phyloP scores from a whole-genome alignment of 192 early-diverging fungal genomes.

The Podila horticola region DNA sequence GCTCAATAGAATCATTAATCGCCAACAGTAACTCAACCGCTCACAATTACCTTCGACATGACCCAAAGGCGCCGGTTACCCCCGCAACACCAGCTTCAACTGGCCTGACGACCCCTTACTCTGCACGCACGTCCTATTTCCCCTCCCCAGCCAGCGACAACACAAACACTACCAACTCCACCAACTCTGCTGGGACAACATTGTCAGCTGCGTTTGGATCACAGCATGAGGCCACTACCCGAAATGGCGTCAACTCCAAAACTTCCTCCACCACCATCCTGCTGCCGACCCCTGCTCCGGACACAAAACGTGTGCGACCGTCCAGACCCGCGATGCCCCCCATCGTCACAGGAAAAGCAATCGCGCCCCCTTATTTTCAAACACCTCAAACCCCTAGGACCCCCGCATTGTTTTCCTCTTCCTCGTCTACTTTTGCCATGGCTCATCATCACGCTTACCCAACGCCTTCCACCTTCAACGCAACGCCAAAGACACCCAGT shows the following conservation, averaged over 20 bases:
- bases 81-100: constrained; percentile 13
- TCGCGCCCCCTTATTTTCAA: constrained; percentile 14
- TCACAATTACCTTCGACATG: constrained; percentile 1
- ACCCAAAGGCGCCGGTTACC: constrained; percentile 10
- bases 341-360: constrained; percentile 4
- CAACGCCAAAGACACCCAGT: constrained; percentile 21
- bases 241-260: neutral
- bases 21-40: neutral
- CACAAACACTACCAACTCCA: constrained; percentile 3
- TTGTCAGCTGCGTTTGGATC: constrained; percentile 7
- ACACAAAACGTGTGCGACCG: neutral
- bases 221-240: neutral
- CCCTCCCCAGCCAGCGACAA: constrained; percentile 19
- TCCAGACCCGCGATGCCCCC: neutral
- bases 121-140: constrained; percentile 23
- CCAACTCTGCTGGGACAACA: neutral
- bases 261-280: neutral
- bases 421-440: neutral
- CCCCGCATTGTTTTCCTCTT: neutral
- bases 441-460: neutral
- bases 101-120: constrained; percentile 16
- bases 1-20: neutral
- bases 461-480: constrained; percentile 1
- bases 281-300: neutral
- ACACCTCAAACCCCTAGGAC: constrained; percentile 15